These are phyloP conservation scores for Oryza meyeriana DNA, from an alignment of 176 grass and related monocot genomes.

Conservation along the genomic window DNA sequence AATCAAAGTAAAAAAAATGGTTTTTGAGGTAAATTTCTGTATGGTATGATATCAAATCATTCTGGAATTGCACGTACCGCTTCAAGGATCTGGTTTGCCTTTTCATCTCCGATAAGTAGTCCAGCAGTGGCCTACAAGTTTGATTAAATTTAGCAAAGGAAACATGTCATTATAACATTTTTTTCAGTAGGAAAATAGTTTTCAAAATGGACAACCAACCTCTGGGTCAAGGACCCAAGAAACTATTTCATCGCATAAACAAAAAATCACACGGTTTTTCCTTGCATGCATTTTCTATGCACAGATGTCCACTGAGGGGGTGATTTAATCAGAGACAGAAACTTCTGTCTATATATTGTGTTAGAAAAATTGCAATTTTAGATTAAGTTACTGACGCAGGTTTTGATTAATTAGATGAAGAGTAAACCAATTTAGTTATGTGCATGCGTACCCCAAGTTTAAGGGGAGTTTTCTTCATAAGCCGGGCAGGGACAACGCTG, in stretches of 20 bases:
- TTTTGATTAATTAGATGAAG: neutral
- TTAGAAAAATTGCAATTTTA: too few relatives aligned
- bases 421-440: neutral
- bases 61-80: conserved; percentile 20
- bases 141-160: neutral
- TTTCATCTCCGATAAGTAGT: conserved; percentile 37
- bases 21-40: neutral
- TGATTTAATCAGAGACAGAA: too few relatives aligned
- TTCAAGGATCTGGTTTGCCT: conserved; percentile 44
- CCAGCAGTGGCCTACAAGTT: conserved; percentile 44
- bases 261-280: neutral
- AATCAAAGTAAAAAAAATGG: too few relatives aligned
- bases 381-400: neutral
- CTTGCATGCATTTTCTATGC: too few relatives aligned
- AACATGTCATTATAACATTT: neutral
- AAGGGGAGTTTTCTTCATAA: conserved; percentile 37
- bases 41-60: too few relatives aligned
- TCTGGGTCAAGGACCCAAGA: neutral
- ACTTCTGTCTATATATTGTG: too few relatives aligned
- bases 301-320: too few relatives aligned
- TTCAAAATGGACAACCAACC: too few relatives aligned
- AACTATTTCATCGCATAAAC: neutral
- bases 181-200: neutral
- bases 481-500: conserved; percentile 21
- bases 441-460: conserved; percentile 47